Conservation (phyloP, 2,329 filamentous ascomycete species). For the Fusarium luffae region DNA sequence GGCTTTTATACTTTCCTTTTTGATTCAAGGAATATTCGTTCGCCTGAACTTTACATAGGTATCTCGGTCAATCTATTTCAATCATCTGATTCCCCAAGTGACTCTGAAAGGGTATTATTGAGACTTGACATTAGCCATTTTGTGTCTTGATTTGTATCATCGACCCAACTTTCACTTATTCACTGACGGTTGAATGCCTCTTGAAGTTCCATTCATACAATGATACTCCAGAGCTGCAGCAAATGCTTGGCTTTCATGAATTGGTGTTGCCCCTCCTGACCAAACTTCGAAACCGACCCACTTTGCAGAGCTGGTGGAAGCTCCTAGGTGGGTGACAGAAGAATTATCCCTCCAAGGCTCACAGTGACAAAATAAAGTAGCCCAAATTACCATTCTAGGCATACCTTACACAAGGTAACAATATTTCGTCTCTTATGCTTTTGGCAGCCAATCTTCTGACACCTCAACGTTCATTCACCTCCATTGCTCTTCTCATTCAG, state of each 20-base stretch:
- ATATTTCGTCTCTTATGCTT: not conserved
- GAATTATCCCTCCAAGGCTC: not conserved
- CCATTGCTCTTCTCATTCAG: not conserved
- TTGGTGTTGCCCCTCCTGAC: not conserved
- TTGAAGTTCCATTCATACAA: not conserved
- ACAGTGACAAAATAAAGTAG: not conserved
- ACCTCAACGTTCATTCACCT: not conserved
- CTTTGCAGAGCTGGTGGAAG: not conserved
- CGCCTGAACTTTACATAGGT: not conserved
- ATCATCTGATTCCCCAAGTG: not conserved
- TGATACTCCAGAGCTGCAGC: not conserved
- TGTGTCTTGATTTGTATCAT: not conserved
- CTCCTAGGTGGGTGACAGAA: not conserved
- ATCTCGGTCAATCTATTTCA: not conserved
- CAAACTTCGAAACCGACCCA: not conserved
- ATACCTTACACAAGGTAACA: not conserved
- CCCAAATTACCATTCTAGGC: too few relatives aligned
- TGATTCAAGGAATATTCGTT: not conserved
- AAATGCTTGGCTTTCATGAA: not conserved
- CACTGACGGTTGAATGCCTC: not conserved
- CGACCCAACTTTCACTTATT: not conserved
- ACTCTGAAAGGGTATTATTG: not conserved
- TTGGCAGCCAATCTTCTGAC: not conserved
- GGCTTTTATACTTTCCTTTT: not conserved
- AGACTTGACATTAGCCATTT: not conserved